Conservation (phyloP, 495 filamentous ascomycete species). For the Tuber umbilicatum region DNA sequence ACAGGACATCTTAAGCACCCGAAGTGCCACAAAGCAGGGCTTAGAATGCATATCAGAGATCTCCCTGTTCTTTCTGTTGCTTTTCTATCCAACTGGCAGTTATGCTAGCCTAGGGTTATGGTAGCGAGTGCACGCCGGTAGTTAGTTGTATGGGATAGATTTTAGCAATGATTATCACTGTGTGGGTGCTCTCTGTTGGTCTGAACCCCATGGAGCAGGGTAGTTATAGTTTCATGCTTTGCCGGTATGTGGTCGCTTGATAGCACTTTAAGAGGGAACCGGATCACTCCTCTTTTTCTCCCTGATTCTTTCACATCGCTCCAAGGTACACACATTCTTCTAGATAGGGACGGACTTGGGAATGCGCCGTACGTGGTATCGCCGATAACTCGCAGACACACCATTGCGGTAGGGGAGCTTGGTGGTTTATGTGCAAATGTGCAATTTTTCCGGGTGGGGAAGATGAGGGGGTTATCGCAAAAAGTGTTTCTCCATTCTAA, state of each 20-base stretch:
- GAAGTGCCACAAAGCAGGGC: not conserved
- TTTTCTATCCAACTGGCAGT: not conserved
- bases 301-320: not conserved
- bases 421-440: not conserved
- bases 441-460: not conserved
- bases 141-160: not conserved
- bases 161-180: not conserved
- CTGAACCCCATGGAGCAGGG: not conserved
- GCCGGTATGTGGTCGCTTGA: not conserved
- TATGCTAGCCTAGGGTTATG: not conserved
- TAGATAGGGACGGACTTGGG: not conserved
- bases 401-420: not conserved
- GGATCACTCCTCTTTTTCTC: not conserved
- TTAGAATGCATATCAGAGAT: not conserved
- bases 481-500: not conserved
- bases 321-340: not conserved
- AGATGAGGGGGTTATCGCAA: not conserved
- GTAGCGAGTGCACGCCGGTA: not conserved
- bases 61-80: not conserved
- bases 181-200: not conserved
- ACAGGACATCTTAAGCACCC: not conserved
- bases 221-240: not conserved
- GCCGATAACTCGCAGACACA: not conserved
- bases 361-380: not conserved
- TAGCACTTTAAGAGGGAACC: not conserved